These are phyloP conservation scores for Leccinum pellstonianum DNA, from an alignment of 768 basidiomycete genomes.

Conservation along the genomic window DNA sequence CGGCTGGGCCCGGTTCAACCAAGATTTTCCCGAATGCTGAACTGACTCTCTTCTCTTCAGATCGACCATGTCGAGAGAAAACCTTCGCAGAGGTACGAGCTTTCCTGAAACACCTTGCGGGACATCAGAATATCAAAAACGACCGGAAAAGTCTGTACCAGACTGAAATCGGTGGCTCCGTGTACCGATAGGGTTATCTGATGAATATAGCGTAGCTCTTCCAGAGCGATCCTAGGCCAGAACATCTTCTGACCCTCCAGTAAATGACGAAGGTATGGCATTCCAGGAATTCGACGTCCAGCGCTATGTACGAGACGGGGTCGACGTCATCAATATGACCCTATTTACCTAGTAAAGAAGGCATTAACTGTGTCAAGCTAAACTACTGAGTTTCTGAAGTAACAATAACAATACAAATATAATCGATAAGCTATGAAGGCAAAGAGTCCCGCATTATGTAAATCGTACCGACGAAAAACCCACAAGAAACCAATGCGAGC, in stretches of 20 bases:
- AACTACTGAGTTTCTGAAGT: not conserved
- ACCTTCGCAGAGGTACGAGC: no score
- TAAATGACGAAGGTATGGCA: not conserved
- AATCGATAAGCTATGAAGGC: slow-evolving; percentile 5
- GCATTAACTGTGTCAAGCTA: not conserved
- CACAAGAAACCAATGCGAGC: slow-evolving; percentile 27
- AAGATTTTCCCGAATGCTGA: no score
- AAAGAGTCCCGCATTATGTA: slow-evolving; percentile 28
- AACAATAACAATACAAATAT: not conserved
- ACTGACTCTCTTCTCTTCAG: no score
- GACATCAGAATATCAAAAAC: no score
- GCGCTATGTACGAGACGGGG: not conserved
- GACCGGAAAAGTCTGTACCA: no score
- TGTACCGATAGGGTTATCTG: no score
- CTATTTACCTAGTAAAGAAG: not conserved
- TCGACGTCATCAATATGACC: not conserved
- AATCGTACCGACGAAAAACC: slow-evolving; percentile 29
- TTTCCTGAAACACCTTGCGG: no score
- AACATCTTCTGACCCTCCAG: not conserved
- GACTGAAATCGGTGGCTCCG: no score
- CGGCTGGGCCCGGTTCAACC: no score
- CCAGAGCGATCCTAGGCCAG: no score
- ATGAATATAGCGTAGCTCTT: no score
- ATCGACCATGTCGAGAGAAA: no score
- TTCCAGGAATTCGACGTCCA: not conserved